phyloP scores from a whole-genome alignment of 1,284 basidiomycete genomes.

The Leucoagaricus sp. region DNA sequence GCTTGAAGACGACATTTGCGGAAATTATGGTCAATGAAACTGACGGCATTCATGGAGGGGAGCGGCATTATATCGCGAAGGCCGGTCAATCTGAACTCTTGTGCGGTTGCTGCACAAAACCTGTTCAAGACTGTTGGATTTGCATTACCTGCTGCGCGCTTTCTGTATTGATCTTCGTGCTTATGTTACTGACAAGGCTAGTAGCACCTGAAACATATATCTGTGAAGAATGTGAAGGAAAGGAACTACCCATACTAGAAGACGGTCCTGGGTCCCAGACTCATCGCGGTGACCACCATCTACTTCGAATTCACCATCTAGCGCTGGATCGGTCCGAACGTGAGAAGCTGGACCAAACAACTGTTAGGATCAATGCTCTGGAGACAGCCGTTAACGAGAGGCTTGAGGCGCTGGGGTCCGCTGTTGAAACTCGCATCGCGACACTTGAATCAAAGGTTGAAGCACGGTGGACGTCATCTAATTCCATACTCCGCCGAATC shows the following conservation, averaged over 20 bases:
- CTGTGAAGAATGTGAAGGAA: slow-evolving; percentile 10
- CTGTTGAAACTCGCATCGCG: too few species aligned
- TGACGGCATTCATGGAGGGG: neutral
- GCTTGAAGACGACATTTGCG: slow-evolving; percentile 19
- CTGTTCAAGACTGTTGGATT: slow-evolving; percentile 16
- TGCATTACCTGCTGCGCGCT: slow-evolving; percentile 14
- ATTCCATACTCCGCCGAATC: too few species aligned
- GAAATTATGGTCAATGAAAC: neutral
- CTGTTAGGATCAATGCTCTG: neutral
- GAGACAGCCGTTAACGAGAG: neutral
- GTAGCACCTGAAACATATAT: slow-evolving; percentile 10
- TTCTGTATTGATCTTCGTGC: neutral
- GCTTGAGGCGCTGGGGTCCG: neutral
- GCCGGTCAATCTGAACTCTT: neutral
- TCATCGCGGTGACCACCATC: slow-evolving; percentile 1
- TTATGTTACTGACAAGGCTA: neutral
- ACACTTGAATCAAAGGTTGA: too few species aligned
- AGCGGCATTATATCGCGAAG: too few species aligned
- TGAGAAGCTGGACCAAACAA: neutral
- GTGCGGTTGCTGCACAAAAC: slow-evolving; percentile 14
- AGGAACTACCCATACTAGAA: neutral
- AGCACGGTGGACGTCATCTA: too few species aligned
- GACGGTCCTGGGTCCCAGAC: neutral
- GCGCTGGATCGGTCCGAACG: neutral
- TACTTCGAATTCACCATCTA: slow-evolving; percentile 3